Evolutionary conservation across 441 rosid genomes (phyloP).

Genomic region (Adansonia madagascariensis): DNA sequence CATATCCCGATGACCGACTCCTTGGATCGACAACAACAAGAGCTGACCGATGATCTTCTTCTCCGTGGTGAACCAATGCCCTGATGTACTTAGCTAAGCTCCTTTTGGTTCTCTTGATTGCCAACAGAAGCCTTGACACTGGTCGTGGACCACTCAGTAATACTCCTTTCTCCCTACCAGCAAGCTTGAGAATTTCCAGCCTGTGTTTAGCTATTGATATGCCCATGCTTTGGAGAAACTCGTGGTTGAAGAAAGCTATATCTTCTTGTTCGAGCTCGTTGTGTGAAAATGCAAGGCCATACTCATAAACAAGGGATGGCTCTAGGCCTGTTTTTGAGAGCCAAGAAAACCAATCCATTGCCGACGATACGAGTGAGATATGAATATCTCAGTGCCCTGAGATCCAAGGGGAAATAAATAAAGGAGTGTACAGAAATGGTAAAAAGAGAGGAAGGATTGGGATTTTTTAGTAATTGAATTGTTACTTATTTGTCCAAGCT

Average conservation of each 20-base stretch:
- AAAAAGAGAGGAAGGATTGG: background rate
- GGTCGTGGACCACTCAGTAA: constrained; percentile 30
- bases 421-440: constrained; percentile 17
- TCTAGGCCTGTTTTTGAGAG: constrained; percentile 76
- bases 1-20: constrained; percentile 41
- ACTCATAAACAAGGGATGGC: constrained; percentile 73
- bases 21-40: constrained; percentile 54
- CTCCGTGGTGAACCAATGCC: constrained; percentile 43
- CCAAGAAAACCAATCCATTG: constrained; percentile 88
- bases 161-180: constrained; percentile 46
- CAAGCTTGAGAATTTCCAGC: constrained; percentile 91
- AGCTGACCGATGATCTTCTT: constrained; percentile 42
- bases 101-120: constrained; percentile 62
- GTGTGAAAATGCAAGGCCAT: constrained; percentile 66
- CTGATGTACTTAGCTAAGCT: constrained; percentile 53
- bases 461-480: constrained; percentile 21
- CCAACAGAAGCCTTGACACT: constrained; percentile 53
- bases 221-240: constrained; percentile 93
- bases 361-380: background rate
- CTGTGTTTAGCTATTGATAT: constrained; percentile 90
- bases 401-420: constrained; percentile 25
- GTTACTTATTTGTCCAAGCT: constrained; percentile 35
- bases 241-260: constrained; percentile 75
- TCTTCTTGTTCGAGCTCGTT: constrained; percentile 89
- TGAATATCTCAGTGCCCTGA: constrained; percentile 25